Conservation (phyloP, 225 moss, liverwort and hornwort genomes). For the Sphagnum tenellum region DNA sequence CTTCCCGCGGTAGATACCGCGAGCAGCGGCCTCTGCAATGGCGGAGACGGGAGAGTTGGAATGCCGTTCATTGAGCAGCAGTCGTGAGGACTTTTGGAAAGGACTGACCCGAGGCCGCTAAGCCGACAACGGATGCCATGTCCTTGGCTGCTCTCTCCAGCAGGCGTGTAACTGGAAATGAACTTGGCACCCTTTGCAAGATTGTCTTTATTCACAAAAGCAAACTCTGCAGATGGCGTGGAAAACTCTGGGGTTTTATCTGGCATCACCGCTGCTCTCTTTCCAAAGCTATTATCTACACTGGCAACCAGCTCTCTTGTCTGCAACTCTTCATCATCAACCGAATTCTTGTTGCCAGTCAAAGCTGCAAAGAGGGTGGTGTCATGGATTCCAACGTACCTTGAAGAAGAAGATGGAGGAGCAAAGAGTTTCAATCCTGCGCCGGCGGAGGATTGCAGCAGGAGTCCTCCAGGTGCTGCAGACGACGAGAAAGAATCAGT, state of each 20-base stretch:
- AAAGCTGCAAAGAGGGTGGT: no score
- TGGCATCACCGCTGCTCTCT: background rate
- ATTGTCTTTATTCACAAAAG: constrained; percentile 4
- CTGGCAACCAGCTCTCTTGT: background rate
- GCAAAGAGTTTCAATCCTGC: constrained; percentile 4
- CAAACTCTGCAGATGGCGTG: constrained; percentile 1
- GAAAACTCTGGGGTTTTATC: constrained; percentile 6
- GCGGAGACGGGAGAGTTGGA: constrained; percentile 12
- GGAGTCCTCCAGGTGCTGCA: background rate
- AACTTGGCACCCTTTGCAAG: no score
- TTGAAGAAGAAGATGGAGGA: constrained; percentile 3
- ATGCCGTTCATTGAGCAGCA: constrained; percentile 22
- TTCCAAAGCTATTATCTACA: background rate
- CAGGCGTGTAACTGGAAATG: no score
- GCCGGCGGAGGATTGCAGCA: background rate
- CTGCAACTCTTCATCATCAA: background rate
- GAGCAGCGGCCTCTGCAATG: no score
- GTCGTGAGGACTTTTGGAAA: constrained; percentile 12
- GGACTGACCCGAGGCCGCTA: constrained; percentile 12
- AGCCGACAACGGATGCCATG: constrained; percentile 29
- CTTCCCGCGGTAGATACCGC: constrained; percentile 6
- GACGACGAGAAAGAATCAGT: constrained; percentile 7
- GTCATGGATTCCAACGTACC: no score
- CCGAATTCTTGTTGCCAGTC: no score
- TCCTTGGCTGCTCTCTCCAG: constrained; percentile 12